phyloP scores from a whole-genome alignment of 2,329 filamentous ascomycete species.

The Dactylellina sp. region DNA sequence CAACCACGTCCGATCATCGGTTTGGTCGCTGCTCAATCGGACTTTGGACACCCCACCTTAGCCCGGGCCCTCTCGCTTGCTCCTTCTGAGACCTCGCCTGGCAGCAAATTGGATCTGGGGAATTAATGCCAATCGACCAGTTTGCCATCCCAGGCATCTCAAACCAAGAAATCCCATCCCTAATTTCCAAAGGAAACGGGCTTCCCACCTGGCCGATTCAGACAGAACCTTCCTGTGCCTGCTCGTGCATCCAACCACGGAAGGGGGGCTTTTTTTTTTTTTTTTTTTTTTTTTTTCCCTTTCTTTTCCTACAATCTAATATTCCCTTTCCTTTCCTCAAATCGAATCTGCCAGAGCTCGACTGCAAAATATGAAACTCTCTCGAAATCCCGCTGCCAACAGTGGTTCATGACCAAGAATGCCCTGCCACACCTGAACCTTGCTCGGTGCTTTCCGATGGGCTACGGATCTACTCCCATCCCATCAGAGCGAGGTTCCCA shows the following conservation, averaged over 20 bases:
- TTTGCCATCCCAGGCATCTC: constrained; percentile 11
- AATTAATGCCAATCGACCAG: constrained; percentile 25
- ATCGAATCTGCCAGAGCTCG: too few relatives aligned
- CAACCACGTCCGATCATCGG: constrained; percentile 9
- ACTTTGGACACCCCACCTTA: not conserved
- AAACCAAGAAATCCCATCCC: constrained; percentile 1
- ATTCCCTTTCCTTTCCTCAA: too few relatives aligned
- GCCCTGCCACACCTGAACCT: constrained; percentile 36
- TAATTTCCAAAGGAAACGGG: too few relatives aligned
- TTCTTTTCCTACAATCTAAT: too few relatives aligned
- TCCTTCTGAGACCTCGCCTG: constrained; percentile 25
- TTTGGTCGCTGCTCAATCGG: constrained; percentile 8
- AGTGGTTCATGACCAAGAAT: not conserved
- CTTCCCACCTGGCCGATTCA: not conserved
- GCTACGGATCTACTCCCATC: constrained; percentile 2
- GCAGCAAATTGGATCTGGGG: constrained; percentile 20
- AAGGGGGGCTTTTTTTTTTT: too few relatives aligned
- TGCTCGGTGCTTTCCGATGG: constrained; percentile 49
- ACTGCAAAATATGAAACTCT: constrained; percentile 17
- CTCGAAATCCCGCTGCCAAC: constrained; percentile 38
- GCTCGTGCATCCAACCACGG: constrained; percentile 36
- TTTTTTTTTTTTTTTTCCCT: too few relatives aligned
- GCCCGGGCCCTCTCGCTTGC: constrained; percentile 30
- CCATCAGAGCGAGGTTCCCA: not conserved
- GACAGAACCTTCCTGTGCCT: constrained; percentile 10